A percentile compares a stretch with the other conserved stretches of the same genome.
Evolutionary conservation across 495 filamentous ascomycete genomes (phyloP).

Genomic region (Lepidopterella palustris): DNA sequence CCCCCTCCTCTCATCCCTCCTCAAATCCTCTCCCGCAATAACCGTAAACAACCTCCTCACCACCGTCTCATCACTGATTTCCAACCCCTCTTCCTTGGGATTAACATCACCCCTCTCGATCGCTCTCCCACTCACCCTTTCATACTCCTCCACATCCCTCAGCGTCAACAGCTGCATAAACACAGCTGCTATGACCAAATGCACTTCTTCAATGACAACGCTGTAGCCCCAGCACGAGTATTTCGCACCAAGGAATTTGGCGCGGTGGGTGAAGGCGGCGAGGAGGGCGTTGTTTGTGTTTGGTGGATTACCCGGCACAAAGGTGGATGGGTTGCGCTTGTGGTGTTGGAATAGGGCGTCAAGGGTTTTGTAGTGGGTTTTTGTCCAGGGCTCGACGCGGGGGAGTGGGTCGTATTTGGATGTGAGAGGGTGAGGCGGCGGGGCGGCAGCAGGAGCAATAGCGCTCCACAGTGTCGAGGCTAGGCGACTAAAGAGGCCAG

Average conservation of each 20-base stretch:
- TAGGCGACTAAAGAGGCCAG: constrained; percentile 21
- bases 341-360: constrained; percentile 26
- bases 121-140: constrained; percentile 9
- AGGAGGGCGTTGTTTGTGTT: constrained; percentile 27
- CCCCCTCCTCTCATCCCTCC: constrained; percentile 28
- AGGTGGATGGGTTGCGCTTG: constrained; percentile 22
- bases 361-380: constrained; percentile 30
- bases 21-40: constrained; percentile 22
- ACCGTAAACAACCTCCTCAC: constrained; percentile 24
- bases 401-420: constrained; percentile 19
- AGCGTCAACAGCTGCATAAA: constrained; percentile 24
- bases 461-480: constrained; percentile 21
- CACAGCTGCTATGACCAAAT: constrained; percentile 24
- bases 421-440: constrained; percentile 14
- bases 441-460: constrained; percentile 7
- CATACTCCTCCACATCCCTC: constrained; percentile 23
- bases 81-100: constrained; percentile 2
- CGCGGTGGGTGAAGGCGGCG: background rate
- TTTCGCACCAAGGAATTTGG: constrained; percentile 15
- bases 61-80: constrained; percentile 18
- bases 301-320: constrained; percentile 8
- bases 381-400: constrained; percentile 30
- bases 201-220: constrained; percentile 10
- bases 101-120: constrained; percentile 17
- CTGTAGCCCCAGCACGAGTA: constrained; percentile 27